phyloP scores from a whole-genome alignment of 2,329 filamentous ascomycete genomes.

The Pyrenophora teres region DNA sequence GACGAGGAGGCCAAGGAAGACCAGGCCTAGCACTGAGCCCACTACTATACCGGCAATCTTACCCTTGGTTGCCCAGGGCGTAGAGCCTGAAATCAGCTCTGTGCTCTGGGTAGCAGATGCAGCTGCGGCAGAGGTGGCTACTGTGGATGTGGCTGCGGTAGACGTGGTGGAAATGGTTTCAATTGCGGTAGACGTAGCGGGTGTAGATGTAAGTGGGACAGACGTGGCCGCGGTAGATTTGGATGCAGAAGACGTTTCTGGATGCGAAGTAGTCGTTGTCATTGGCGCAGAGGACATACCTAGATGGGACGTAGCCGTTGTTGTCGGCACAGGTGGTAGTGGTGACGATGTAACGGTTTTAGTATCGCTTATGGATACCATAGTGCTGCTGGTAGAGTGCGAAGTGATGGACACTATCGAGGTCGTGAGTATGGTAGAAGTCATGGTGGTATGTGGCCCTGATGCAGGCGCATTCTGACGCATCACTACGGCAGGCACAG shows the following conservation, averaged over 20 bases:
- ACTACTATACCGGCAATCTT: slow-evolving; percentile 1
- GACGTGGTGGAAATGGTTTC: background rate
- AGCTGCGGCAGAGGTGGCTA: background rate
- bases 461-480: background rate
- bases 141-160: background rate
- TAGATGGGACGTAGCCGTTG: background rate
- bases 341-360: background rate
- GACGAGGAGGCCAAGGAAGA: slow-evolving; percentile 2
- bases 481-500: background rate
- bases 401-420: background rate
- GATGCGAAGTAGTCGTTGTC: background rate
- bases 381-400: background rate
- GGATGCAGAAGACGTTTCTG: background rate
- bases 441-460: background rate
- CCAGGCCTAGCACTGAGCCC: slow-evolving; percentile 4
- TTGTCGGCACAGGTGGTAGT: background rate
- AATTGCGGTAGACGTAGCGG: no score
- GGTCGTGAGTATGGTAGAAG: background rate
- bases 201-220: background rate
- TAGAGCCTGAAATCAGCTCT: background rate
- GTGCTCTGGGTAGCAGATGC: background rate
- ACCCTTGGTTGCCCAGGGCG: slow-evolving; percentile 1
- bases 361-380: background rate
- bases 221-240: background rate
- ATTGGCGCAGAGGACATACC: background rate